phyloP scores from a whole-genome alignment of 177 flowering plant genomes.

The Vitis hybrid region DNA sequence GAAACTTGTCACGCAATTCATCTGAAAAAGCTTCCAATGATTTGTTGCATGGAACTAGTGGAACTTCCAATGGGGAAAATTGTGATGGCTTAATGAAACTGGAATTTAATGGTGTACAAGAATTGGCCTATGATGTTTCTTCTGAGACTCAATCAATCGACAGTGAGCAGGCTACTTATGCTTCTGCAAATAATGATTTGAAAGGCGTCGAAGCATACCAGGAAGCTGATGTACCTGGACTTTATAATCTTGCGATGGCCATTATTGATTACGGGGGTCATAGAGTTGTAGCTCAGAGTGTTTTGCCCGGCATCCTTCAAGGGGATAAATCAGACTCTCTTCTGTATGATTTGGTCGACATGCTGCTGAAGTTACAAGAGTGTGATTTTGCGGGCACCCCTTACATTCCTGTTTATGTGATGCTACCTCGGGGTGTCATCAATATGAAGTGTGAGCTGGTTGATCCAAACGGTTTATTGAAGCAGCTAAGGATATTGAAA shows the following conservation, averaged over 20 bases:
- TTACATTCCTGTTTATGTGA: conserved; percentile 87
- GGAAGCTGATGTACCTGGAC: conserved; percentile 96
- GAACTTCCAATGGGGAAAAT: too few species aligned
- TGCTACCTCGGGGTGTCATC: conserved; percentile 74
- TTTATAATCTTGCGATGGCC: conserved; percentile 97
- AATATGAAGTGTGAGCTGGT: conserved; percentile 83
- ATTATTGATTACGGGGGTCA: conserved; percentile 96
- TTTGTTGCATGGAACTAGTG: too few species aligned
- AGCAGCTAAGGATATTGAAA: conserved; percentile 77
- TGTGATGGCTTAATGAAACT: too few species aligned
- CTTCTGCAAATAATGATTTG: conserved; percentile 98
- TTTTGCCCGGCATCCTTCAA: too few species aligned
- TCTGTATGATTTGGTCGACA: conserved; percentile 20
- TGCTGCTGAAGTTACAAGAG: conserved; percentile 46
- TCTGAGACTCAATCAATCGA: too few species aligned
- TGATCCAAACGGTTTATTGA: conserved; percentile 76
- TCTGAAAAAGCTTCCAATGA: too few species aligned
- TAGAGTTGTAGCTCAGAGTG: conserved; percentile 88
- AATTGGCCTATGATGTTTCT: too few species aligned
- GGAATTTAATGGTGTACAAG: too few species aligned
- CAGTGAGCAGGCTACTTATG: conserved; percentile 98
- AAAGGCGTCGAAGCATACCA: conserved; percentile 94
- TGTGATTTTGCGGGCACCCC: conserved; percentile 90
- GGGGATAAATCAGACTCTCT: too few species aligned
- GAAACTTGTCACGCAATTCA: too few species aligned